Evolutionary conservation across 139 green algal genomes (phyloP).

Genomic region (Ostreobium quekettii): DNA sequence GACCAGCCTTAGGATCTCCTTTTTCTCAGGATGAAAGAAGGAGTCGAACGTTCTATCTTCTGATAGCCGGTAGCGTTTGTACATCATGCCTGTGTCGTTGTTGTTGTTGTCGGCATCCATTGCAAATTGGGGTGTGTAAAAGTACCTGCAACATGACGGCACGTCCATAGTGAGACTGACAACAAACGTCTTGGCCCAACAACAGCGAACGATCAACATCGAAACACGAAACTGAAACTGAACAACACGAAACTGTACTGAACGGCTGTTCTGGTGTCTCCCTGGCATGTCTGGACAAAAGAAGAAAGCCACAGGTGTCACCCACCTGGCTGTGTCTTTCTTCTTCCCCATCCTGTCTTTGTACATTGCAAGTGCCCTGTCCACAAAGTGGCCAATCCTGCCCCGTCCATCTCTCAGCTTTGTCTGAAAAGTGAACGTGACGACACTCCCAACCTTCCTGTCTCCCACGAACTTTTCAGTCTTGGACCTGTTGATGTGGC

Average conservation of each 20-base stretch:
- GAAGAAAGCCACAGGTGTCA: not conserved
- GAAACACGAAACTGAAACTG: too few relatives aligned
- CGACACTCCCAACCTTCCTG: too few relatives aligned
- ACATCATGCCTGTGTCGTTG: too few relatives aligned
- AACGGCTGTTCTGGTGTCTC: too few relatives aligned
- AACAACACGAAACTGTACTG: too few relatives aligned
- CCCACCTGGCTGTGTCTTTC: not conserved
- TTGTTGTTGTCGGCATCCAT: too few relatives aligned
- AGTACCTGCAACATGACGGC: too few relatives aligned
- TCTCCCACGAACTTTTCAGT: not conserved
- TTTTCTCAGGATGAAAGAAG: conserved; percentile 39
- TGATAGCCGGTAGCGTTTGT: conserved; percentile 23
- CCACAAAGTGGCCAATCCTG: not conserved
- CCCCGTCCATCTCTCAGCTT: not conserved
- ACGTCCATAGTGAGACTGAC: too few relatives aligned
- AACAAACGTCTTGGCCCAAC: too few relatives aligned
- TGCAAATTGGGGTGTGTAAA: too few relatives aligned
- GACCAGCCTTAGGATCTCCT: conserved; percentile 20
- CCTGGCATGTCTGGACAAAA: too few relatives aligned
- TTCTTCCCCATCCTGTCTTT: not conserved
- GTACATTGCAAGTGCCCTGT: not conserved
- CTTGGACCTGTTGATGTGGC: not conserved
- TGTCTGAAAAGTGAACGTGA: not conserved
- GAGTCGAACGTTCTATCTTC: conserved; percentile 39
- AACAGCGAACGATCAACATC: too few relatives aligned